Base-by-base conservation (phyloP, 148 eudicot species). In the Pharnaceum exiguum region DNA sequence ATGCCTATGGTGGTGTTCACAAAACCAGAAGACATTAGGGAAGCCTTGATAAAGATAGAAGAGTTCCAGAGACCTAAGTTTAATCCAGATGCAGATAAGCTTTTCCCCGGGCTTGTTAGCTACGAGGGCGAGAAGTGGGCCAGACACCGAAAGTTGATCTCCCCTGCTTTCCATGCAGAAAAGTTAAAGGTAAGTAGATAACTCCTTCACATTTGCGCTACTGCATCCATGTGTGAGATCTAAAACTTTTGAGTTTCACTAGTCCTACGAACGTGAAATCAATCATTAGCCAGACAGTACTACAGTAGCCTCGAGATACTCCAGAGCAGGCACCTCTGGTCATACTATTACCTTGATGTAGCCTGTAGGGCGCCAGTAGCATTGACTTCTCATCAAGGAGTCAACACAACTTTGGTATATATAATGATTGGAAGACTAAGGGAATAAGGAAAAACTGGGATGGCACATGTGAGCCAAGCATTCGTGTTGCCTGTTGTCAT, bases 121-220 rank as follows among this genome's bases (percentile, higher is more conserved):
- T 26, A 60, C 4, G 82, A 78, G 23, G 69, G 70, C 1, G 64
- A 66, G 2, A 35, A 59, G 37, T 78, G 82, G 82, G 60, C 79
- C 37, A 60, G 64, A 6, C 71, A 67, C 17, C 63, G 76, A n/a
- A 78, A 60, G 43, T 31, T 71, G 2, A 28, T 76, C 5, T 68
- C 27, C 31, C 76, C 76, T 0, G 77, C 77, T 12, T 72, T 72
- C 9, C 71, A 72, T 24, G 30, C 51, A 50, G 61, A 61, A 11
- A 61, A 69, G 30, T 13, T 69, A 0, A 62, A 69, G 73, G 73
- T 69, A 21, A n/a, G n/a, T n/a, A n/a, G n/a, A n/a, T n/a, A n/a
- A n/a, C 19, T 29, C 1, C 0, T 17, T 13, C 10, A 1, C 10
- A 18, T n/a, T 11, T 4, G 39, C 15, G 1, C 3, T 40, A 11